Conservation (phyloP, 305 asterid genomes). For the Nicotiana rustica region DNA sequence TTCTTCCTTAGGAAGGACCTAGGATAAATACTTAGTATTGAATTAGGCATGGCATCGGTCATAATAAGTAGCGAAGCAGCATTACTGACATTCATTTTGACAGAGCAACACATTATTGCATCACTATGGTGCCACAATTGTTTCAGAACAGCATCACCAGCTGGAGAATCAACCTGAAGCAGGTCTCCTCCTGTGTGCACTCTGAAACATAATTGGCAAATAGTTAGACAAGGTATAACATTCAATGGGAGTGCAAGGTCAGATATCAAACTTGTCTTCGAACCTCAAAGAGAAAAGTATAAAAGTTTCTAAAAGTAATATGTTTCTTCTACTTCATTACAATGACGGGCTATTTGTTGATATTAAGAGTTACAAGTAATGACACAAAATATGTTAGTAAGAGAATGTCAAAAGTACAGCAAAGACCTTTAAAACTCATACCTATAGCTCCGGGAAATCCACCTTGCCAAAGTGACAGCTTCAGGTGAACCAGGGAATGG, state of each 20-base stretch:
- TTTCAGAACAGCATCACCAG: constrained; percentile 75
- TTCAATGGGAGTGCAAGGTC: background rate
- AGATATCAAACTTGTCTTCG: background rate
- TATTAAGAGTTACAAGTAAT: background rate
- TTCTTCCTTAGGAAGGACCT: background rate
- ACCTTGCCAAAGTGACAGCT: constrained; percentile 81
- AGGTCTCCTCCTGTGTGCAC: constrained; percentile 82
- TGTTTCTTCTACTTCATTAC: background rate
- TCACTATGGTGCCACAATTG: constrained; percentile 90
- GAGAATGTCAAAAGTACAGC: background rate
- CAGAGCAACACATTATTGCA: constrained; percentile 95
- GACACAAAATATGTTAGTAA: constrained; percentile 1
- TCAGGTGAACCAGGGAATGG: constrained; percentile 80
- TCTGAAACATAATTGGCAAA: constrained; percentile 44
- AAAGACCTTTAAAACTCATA: constrained; percentile 34
- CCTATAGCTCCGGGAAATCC: constrained; percentile 95
- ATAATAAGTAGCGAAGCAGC: background rate
- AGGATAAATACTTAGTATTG: background rate
- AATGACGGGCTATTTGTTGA: background rate
- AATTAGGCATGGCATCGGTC: background rate
- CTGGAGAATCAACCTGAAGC: constrained; percentile 56
- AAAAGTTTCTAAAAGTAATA: background rate
- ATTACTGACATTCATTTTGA: constrained; percentile 75
- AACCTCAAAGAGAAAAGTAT: background rate
- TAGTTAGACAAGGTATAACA: background rate